Conservation (phyloP, 2,329 filamentous ascomycete genomes). For the Akanthomyces lecanii region DNA sequence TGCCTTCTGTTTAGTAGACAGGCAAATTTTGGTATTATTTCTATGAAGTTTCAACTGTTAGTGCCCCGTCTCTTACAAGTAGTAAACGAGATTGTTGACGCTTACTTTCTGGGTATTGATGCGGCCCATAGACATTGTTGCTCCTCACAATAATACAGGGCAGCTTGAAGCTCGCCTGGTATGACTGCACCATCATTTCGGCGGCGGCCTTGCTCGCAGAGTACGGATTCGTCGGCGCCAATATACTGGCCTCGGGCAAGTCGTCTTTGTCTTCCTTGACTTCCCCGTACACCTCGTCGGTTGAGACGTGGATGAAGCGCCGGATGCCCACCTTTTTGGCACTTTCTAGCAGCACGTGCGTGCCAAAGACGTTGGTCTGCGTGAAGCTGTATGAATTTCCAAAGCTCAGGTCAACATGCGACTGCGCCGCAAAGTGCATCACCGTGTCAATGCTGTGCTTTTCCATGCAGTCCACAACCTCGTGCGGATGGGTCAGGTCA, state of each 20-base stretch:
- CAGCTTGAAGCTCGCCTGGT: conserved; percentile 76
- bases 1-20: conserved; percentile 63
- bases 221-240: conserved; percentile 78
- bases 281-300: conserved; percentile 83
- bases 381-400: conserved; percentile 80
- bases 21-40: conserved; percentile 80
- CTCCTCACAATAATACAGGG: conserved; percentile 75
- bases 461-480: conserved; percentile 68
- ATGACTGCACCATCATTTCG: conserved; percentile 85
- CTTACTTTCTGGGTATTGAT: conserved; percentile 80
- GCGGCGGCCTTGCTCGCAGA: conserved; percentile 76
- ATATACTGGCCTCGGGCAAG: conserved; percentile 66
- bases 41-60: conserved; percentile 37
- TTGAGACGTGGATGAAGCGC: conserved; percentile 77
- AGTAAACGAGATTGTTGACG: not conserved
- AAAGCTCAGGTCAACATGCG: conserved; percentile 78
- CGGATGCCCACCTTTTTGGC: conserved; percentile 66
- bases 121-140: conserved; percentile 83
- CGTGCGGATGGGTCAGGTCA: conserved; percentile 66
- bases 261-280: conserved; percentile 69
- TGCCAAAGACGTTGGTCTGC: conserved; percentile 76
- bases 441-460: conserved; percentile 72
- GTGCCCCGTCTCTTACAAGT: not conserved
- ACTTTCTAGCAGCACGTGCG: conserved; percentile 76
- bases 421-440: conserved; percentile 82